A percentile compares a stretch with the other conserved stretches of the same genome.
These are phyloP conservation scores for Eucalyptus pauciflora DNA, from an alignment of 345 rosid species.

Conservation along the genomic window DNA sequence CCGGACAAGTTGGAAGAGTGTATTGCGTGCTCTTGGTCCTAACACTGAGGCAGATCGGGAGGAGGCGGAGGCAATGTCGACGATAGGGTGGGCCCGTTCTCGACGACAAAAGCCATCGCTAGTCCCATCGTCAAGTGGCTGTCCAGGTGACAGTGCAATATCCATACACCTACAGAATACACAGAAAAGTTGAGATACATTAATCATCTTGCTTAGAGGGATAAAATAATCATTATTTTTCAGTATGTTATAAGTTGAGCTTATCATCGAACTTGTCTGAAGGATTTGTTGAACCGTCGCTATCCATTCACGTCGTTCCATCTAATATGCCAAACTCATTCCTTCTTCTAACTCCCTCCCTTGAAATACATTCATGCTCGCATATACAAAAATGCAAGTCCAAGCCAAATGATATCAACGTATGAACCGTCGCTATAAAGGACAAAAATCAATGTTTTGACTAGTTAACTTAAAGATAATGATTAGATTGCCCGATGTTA, in stretches of 20 bases:
- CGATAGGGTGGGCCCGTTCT: background rate
- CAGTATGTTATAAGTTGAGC: background rate
- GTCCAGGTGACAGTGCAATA: constrained; percentile 3
- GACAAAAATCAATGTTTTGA: background rate
- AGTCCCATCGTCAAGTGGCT: background rate
- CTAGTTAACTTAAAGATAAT: background rate
- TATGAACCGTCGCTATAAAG: background rate
- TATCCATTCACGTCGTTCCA: background rate
- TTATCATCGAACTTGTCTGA: background rate
- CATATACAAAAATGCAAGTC: background rate
- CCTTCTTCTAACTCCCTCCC: background rate
- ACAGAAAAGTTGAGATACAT: background rate
- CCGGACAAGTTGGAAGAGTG: background rate
- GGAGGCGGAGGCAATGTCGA: constrained; percentile 2
- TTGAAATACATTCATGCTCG: background rate
- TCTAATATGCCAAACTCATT: background rate
- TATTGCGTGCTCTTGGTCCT: background rate
- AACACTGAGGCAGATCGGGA: background rate
- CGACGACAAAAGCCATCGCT: background rate
- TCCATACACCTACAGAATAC: background rate
- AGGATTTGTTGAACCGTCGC: background rate
- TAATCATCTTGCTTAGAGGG: background rate
- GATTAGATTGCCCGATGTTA: background rate
- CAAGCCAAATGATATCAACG: background rate
- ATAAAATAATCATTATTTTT: background rate